Evolutionary conservation across 164 flowering plant species (phyloP), one percentile per base, ranked within the genome.

Genomic region (Pachysandra terminalis): DNA sequence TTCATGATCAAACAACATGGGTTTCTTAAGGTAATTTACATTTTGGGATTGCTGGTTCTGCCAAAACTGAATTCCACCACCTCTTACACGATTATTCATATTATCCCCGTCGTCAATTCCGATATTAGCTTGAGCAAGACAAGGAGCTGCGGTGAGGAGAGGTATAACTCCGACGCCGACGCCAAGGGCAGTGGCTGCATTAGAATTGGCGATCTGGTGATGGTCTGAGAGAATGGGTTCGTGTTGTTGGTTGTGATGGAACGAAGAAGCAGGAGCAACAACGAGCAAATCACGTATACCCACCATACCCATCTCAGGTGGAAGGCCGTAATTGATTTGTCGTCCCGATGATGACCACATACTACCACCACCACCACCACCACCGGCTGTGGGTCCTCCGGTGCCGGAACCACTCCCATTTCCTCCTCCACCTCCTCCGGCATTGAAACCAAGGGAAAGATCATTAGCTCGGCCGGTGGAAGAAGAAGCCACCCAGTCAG

Each of bases 401-500:
- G 78, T 67, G 52, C 74, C 54, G 9, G 73, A 58, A 3, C 74
- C 37, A 24, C 66, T 14, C 8, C 64, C 64, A 17, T 21, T 40
- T 22, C 55, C 68, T 19, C 73, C 68, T 5, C 74, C 74, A 41
- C 67, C 26, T 58, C 76, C 71, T 16, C 70, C 87, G 56, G 87
- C 89, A 84, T 86, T 90, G 82, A 90, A 90, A 51, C 96, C 92
- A 64, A 90, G 86, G 57, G 91, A 86, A 63, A 90, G 93, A 65
- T 84, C 93, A 61, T 87, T 89, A 54, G 77, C 74, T 27, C 81
- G 75, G 70, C 75, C 81, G 19, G 78, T 53, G 59, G 92, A 52
- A 24, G 90, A 75, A n/a, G 90, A 76, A 54, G 89, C 74, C 17
- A 82, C 87, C 95, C 97, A 91, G 71, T 87, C 93, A 21, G 93